Base-by-base conservation (phyloP, 306 rosid species). In the Begonia fuchsioides region DNA sequence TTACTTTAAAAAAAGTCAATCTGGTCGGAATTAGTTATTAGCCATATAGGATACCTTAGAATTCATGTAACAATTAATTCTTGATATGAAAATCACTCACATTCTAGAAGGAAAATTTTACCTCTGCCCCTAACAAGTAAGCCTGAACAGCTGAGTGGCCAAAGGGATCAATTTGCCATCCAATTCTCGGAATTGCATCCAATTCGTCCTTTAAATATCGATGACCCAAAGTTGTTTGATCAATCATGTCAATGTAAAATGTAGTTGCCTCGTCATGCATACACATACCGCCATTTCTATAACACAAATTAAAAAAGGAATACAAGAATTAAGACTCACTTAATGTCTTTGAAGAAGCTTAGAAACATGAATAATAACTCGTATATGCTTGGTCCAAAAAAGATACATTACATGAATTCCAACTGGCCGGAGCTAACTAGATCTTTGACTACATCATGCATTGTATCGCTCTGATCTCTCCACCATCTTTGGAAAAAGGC, bases 401-500 rank as follows among this genome's bases (percentile, higher is more conserved):
- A 17, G 38, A 47, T 26, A 10, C 41, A 52, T 44, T 79, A 90
- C 98, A 84, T 84, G 71, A 84, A 76, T 54, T 90, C 97, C 44
- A 90, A 46, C 73, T 84, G 95, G 69, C 94, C 87, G 44, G 92
- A 70, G 41, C 61, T 72, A 75, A 90, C 85, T 39, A 90, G 76
- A 59, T 73, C 48, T 70, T 73, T 90, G 63, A 73, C 92, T 32
- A 49, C 67, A 49, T 51, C 39, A 62, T 79, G 77, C 50, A 81
- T 51, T 6, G 11, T 49, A 47, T 68, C 80, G 53, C 86, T 76
- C 52, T 88, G 96, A 12, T 78, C 81, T 41, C 82, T 78, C 96
- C 96, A 88, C 96, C 96, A 83, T 16, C 96, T 78, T 66, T 80
- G 93, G 64, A 88, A 83, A 69, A 83, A 83, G 14, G 96, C 96